Evolutionary conservation across 441 rosid species (phyloP), one percentile per base, ranked within the genome.

Genomic region (Eruca vesicaria): DNA sequence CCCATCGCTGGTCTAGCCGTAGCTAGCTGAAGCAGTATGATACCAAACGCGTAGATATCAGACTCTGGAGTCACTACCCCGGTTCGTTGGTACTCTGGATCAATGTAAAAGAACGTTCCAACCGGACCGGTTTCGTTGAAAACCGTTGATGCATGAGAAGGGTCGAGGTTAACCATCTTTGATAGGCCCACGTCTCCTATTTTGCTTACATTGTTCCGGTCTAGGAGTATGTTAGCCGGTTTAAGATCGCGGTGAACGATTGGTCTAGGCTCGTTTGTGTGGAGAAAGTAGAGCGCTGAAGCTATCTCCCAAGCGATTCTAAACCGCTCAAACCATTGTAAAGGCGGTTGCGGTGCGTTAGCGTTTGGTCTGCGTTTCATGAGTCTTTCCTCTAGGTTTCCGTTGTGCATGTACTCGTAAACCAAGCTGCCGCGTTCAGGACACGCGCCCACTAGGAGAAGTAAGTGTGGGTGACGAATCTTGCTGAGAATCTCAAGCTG

Each of bases 361-460:
- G 50, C 2, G 68, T 87, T 28, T 88, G 88, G 71, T 71, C 75
- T 2, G 84, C 76, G 81, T 82, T 86, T 81, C 57, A 81, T 81
- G 71, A 94, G 81, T 71, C 97, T 81, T 1, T 90, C 97, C 77
- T 90, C 97, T 63, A 94, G 82, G 87, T 88, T 92, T 66, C 98
- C 98, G 18, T 90, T 94, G 76, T 90, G 89, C 98, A 94, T 88
- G 63, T 88, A 90, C 86, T 94, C 98, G 15, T 92, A 94, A 58
- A 90, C 81, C 58, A 94, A 86, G 83, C 97, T 90, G 14, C 94
- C 92, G 2, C 75, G 96, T 29, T 88, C 96, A 14, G 86, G 88
- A 79, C 99, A 94, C 33, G 98, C 99, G 53, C 99, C 99, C n/a
- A 94, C 80, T 77, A 94, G 99, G 50, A 90, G 91, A 70, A 94